Conservation (phyloP, 805 yeast genomes). For the Tetrapisispora arboricola region DNA sequence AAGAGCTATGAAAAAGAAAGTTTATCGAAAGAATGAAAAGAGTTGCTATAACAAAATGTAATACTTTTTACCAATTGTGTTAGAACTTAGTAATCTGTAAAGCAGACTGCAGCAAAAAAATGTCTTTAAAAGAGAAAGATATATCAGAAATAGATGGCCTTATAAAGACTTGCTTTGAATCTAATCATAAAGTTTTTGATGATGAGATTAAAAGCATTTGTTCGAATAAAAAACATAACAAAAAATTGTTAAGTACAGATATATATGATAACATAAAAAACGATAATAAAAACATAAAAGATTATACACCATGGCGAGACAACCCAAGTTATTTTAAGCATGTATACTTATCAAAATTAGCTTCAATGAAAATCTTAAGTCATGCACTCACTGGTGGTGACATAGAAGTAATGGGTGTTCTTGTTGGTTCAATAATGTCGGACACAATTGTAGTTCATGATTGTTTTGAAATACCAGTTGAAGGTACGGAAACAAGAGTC, state of each 20-base stretch:
- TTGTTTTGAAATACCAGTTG: slow-evolving; percentile 80
- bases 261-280: not conserved
- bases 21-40: too few species aligned
- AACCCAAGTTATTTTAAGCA: slow-evolving; percentile 8
- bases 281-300: too few species aligned
- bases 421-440: slow-evolving; percentile 62
- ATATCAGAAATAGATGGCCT: too few species aligned
- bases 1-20: too few species aligned
- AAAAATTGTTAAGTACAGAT: not conserved
- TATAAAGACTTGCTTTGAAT: too few species aligned
- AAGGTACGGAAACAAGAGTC: slow-evolving; percentile 92
- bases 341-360: slow-evolving; percentile 49
- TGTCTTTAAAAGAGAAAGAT: too few species aligned
- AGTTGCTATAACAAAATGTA: too few species aligned
- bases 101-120: too few species aligned
- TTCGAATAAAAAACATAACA: not conserved
- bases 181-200: too few species aligned
- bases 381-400: slow-evolving; percentile 81
- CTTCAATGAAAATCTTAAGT: slow-evolving; percentile 61
- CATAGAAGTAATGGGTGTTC: slow-evolving; percentile 92
- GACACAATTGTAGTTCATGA: slow-evolving; percentile 61
- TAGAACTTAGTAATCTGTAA: too few species aligned
- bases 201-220: too few species aligned
- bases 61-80: too few species aligned
- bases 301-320: not conserved